Conservation (phyloP, 2,329 filamentous ascomycete species). For the Fusarium sp. region DNA sequence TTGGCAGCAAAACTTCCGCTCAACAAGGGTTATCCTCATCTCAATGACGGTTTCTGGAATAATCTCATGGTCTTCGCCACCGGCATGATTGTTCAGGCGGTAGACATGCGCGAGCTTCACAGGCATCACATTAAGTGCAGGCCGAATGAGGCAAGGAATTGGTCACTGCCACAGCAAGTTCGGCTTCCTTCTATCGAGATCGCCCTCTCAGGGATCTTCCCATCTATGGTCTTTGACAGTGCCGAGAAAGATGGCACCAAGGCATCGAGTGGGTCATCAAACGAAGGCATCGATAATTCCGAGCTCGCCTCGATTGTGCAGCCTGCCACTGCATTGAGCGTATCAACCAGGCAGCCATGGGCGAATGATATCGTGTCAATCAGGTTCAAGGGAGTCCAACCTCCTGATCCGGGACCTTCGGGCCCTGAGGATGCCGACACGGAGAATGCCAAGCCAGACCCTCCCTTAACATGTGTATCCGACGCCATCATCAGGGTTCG, state of each 20-base stretch:
- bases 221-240: constrained; percentile 52
- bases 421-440: constrained; percentile 16
- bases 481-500: constrained; percentile 71
- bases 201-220: constrained; percentile 64
- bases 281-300: constrained; percentile 21
- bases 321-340: constrained; percentile 31
- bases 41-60: constrained; percentile 67
- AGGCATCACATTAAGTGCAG: constrained; percentile 60
- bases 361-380: constrained; percentile 73
- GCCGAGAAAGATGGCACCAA: constrained; percentile 35
- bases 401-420: constrained; percentile 32
- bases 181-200: constrained; percentile 66
- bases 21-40: constrained; percentile 60
- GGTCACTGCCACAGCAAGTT: constrained; percentile 60
- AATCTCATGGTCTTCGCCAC: constrained; percentile 66
- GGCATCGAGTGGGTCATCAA: constrained; percentile 14
- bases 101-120: constrained; percentile 66
- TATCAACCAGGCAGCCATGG: constrained; percentile 63
- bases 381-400: constrained; percentile 66
- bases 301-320: constrained; percentile 46
- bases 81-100: constrained; percentile 66
- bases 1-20: constrained; percentile 61
- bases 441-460: constrained; percentile 15
- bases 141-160: constrained; percentile 53
- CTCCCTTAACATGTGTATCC: constrained; percentile 58